Conservation (phyloP, 1,284 basidiomycete genomes). For the Stygiomarasmius scandens region DNA sequence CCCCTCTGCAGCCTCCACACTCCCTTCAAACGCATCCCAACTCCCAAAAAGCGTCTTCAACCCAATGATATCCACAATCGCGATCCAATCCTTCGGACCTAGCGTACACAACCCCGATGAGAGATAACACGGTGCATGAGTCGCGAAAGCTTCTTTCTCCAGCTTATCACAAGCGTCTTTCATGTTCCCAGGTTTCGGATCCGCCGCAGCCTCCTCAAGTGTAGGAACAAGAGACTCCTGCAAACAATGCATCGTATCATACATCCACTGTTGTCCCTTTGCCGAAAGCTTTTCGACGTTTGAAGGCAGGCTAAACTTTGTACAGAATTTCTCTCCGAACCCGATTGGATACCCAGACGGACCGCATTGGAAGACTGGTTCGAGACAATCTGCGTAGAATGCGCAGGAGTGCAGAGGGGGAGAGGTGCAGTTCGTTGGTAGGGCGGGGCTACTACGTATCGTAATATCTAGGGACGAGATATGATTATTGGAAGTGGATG, state of each 20-base stretch:
- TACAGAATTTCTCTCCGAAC: constrained; percentile 42
- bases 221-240: constrained; percentile 42
- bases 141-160: constrained; percentile 38
- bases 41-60: constrained; percentile 33
- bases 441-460: neutral
- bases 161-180: constrained; percentile 35
- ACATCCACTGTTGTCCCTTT: constrained; percentile 43
- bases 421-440: constrained; percentile 28
- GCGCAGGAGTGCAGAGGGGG: constrained; percentile 42
- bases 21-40: constrained; percentile 33
- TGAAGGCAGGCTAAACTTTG: constrained; percentile 33
- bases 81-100: constrained; percentile 35
- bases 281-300: constrained; percentile 29
- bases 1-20: constrained; percentile 26
- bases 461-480: neutral
- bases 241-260: constrained; percentile 48
- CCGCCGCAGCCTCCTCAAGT: constrained; percentile 22
- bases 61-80: constrained; percentile 40
- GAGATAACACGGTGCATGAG: constrained; percentile 44
- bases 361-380: constrained; percentile 45
- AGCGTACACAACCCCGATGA: constrained; percentile 42
- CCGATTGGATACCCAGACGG: constrained; percentile 43
- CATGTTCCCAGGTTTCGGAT: neutral
- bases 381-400: constrained; percentile 48
- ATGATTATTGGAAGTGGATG: too few species aligned